Base-by-base conservation (phyloP, 2,329 filamentous ascomycete species). In the Colletotrichum endophyticum region DNA sequence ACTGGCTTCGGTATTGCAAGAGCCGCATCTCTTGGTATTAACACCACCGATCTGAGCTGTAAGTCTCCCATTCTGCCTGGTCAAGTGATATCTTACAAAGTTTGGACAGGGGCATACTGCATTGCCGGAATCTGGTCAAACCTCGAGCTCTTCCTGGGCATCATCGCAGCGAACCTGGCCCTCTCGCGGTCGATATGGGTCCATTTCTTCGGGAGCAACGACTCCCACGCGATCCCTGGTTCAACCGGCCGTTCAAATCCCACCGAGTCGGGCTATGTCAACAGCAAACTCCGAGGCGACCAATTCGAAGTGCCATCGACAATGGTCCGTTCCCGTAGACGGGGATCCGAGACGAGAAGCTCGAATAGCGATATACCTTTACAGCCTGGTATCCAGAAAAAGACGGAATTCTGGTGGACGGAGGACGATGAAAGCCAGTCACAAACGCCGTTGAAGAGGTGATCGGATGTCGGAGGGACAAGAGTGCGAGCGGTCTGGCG, bases 121-220 rank as follows among this genome's bases (percentile, higher is more conserved):
- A 81, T 83, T 15, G 80, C 83, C 3, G 84, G 83, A 27, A 84
- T 85, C 59, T 86, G 84, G 84, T 85, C 82, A 11, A 81, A 85
- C 16, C 78, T 85, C 61, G 85, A 86, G 74, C 81, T 83, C 0
- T 82, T 81, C 30, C 79, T 86, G 0, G 85, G 84, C 56, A 84
- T 86, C 16, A 80, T 84, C 7, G 84, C 82, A 22, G 84, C 81
- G n/a, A 83, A 83, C 22, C 80, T 82, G 12, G 80, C 66, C 78
- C 82, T 70, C 66, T 79, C 73, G 1, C 78, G 79, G 6, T 78
- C 78, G 3, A 77, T 81, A 28, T 82, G 78, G 68, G 67, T 68
- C 15, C 79, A 76, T 66, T 78, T 82, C 66, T 76, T 72, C 57
- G 63, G 66, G 15, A 70, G 61, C 56, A 39, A 28, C 34, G 32